A percentile compares a stretch with the other conserved stretches of the same genome.
Conservation (phyloP, 306 rosid genomes). For the Leucaena leucocephala region DNA sequence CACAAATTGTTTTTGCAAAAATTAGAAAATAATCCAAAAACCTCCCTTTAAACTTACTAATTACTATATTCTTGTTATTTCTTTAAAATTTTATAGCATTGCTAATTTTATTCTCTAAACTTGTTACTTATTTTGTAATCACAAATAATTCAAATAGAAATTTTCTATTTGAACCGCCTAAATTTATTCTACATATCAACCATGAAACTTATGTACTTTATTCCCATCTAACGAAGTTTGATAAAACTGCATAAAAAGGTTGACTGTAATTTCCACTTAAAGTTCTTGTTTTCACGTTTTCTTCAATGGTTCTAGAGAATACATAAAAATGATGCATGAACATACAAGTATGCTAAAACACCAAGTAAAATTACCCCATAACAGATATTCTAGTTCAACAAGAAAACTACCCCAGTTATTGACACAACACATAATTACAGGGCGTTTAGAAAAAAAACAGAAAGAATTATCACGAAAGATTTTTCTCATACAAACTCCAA, state of each 20-base stretch:
- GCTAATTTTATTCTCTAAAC: too few species aligned
- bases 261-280: background rate
- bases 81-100: too few species aligned
- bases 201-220: background rate
- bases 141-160: too few species aligned
- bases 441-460: background rate
- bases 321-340: background rate
- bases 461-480: background rate
- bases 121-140: too few species aligned
- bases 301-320: background rate
- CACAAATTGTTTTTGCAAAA: too few species aligned
- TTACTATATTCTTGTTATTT: too few species aligned
- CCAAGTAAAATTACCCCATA: constrained; percentile 37
- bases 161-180: too few species aligned
- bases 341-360: constrained; percentile 39
- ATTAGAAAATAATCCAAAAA: too few species aligned
- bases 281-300: background rate
- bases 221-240: background rate
- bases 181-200: too few species aligned
- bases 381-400: constrained; percentile 32
- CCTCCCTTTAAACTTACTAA: too few species aligned
- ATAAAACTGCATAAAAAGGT: background rate
- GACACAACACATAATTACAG: constrained; percentile 50
- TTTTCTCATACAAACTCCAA: constrained; percentile 43
- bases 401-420: constrained; percentile 48